Conservation (phyloP, 208 protist genomes). For the Porcisia deanei region DNA sequence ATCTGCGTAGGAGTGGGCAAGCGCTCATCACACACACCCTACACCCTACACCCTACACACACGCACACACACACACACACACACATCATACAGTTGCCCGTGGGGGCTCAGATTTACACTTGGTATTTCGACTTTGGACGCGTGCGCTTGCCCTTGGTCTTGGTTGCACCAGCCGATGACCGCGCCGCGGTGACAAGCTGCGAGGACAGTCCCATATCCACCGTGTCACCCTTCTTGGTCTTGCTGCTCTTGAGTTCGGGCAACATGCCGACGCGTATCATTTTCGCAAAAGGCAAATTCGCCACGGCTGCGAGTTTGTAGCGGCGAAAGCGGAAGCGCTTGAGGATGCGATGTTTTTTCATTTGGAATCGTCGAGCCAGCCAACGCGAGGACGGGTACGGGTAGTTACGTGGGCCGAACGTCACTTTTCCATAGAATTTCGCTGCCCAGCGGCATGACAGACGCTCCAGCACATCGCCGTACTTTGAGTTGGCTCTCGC, state of each 20-base stretch:
- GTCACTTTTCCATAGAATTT: slow-evolving; percentile 91
- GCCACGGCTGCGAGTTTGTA: slow-evolving; percentile 91
- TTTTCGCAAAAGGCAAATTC: slow-evolving; percentile 89
- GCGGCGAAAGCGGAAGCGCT: slow-evolving; percentile 88
- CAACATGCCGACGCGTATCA: slow-evolving; percentile 92
- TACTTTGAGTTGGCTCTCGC: slow-evolving; percentile 8
- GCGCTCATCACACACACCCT: too few species aligned
- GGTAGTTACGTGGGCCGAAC: slow-evolving; percentile 83
- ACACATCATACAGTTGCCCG: neutral
- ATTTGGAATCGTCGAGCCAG: slow-evolving; percentile 86
- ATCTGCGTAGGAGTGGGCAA: too few species aligned
- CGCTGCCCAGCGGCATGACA: slow-evolving; percentile 74
- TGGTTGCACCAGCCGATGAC: slow-evolving; percentile 33
- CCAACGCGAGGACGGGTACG: slow-evolving; percentile 87
- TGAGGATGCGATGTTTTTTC: slow-evolving; percentile 91
- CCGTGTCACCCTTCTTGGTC: slow-evolving; percentile 79
- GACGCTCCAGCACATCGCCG: slow-evolving; percentile 53
- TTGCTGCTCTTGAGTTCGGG: slow-evolving; percentile 92
- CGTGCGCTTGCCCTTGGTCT: slow-evolving; percentile 63
- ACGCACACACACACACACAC: too few species aligned
- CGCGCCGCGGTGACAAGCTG: slow-evolving; percentile 70
- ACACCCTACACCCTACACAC: too few species aligned
- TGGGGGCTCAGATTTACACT: slow-evolving; percentile 39
- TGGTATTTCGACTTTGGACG: slow-evolving; percentile 91
- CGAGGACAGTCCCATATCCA: slow-evolving; percentile 66